Conservation (phyloP, 306 rosid species). For the Gillenia trifoliata region DNA sequence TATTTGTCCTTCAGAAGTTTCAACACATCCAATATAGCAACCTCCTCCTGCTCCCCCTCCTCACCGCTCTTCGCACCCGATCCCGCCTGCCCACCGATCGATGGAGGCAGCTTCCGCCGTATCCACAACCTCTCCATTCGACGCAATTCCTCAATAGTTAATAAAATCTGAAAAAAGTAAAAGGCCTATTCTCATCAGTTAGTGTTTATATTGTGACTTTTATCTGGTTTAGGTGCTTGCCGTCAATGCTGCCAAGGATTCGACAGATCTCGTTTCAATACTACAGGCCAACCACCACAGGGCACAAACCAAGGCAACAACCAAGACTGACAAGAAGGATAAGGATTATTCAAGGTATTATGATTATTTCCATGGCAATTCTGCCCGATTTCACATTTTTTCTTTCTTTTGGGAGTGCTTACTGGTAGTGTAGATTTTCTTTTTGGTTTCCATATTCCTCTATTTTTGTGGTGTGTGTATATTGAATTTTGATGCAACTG, state of each 20-base stretch:
- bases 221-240: conserved; percentile 71
- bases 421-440: not conserved
- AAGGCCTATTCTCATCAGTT: not conserved
- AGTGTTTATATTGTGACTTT: conserved; percentile 7
- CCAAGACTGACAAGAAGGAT: conserved; percentile 76
- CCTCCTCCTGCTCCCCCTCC: not conserved
- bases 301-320: conserved; percentile 71
- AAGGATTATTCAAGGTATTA: conserved; percentile 59
- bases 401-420: not conserved
- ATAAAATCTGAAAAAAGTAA: no score
- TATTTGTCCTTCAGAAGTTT: not conserved
- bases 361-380: not conserved
- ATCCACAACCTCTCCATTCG: not conserved
- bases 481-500: not conserved
- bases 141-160: conserved; percentile 9
- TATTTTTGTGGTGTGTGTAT: not conserved
- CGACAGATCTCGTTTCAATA: conserved; percentile 87
- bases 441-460: not conserved
- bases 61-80: not conserved
- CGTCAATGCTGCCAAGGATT: conserved; percentile 99
- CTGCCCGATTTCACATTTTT: not conserved
- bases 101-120: conserved; percentile 19
- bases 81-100: not conserved
- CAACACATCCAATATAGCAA: conserved; percentile 22
- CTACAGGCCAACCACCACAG: conserved; percentile 78